Evolutionary conservation across 768 basidiomycete genomes (phyloP), one percentile per base, ranked within the genome.

Genomic region (Tulasnella sp.): DNA sequence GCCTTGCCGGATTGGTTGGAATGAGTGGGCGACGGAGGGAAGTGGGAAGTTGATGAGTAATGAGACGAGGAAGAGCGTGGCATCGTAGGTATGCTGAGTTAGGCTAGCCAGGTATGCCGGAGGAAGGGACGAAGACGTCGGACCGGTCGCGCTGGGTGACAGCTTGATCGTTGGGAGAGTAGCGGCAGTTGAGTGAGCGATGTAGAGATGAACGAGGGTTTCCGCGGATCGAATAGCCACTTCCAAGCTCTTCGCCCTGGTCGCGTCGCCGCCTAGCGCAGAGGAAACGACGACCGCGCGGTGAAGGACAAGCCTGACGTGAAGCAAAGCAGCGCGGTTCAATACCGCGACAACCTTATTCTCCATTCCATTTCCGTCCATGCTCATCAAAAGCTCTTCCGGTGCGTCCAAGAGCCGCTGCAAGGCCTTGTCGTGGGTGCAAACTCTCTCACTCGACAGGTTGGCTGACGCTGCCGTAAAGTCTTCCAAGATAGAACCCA

Each of bases 401-500:
- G 88, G 80, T 93, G 69, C 40, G 22, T 70, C 69, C 37, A 90
- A 88, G 92, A 93, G 94, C 79, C 90, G 86, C 3, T 85, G 86
- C 69, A 94, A 83, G 1, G 89, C 88, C 49, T 88, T 87, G 81
- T 94, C 93, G 80, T 92, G 91, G 0, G 89, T 87, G 81, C 88
- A 86, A 25, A 94, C 87, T 52, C 88, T 88, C 71, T 93, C 89
- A 34, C 22, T 29, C 79, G 93, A 93, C 3, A 90, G 85, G 19
- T 93, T 91, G n/a, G 89, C 84, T n/a, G 90, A 89, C 78, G 93
- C 88, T 64, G 91, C 93, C 5, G 93, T 88, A 3, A 92, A 92
- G 78, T 91, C 90, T 81, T 93, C 91, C 89, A 94, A 91, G 83
- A 94, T 92, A 80, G 93, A 91, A 9, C 93, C 92, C 9, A 94